Evolutionary conservation across 768 basidiomycete genomes (phyloP).

Genomic region (Butyriboletus loyo): DNA sequence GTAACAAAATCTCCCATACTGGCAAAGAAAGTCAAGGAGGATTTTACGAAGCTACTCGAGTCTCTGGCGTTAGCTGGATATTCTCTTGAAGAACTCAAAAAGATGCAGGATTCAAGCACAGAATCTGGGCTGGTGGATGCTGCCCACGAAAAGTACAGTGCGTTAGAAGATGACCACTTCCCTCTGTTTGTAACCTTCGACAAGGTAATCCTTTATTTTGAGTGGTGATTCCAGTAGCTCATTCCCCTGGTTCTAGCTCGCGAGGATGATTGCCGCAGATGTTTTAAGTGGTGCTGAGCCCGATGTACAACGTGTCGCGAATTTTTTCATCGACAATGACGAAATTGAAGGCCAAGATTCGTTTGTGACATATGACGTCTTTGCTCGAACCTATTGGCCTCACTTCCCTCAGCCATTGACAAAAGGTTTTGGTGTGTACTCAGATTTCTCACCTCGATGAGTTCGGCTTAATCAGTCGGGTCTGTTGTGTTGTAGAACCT

Average conservation of each 20-base stretch:
- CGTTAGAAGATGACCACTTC: constrained; percentile 57
- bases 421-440: constrained; percentile 49
- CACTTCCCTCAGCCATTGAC: constrained; percentile 50
- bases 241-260: constrained; percentile 15
- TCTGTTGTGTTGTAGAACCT: constrained; percentile 45
- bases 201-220: constrained; percentile 37
- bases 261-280: constrained; percentile 27
- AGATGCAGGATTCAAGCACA: constrained; percentile 19
- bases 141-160: constrained; percentile 45
- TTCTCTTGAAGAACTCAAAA: constrained; percentile 39
- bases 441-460: not conserved
- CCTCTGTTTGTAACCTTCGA: constrained; percentile 71
- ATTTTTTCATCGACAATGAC: constrained; percentile 12
- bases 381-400: constrained; percentile 55
- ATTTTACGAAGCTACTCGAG: constrained; percentile 51
- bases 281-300: constrained; percentile 7
- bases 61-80: constrained; percentile 39
- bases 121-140: constrained; percentile 33
- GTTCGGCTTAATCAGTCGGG: not conserved
- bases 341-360: constrained; percentile 19
- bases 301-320: constrained; percentile 1
- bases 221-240: not conserved
- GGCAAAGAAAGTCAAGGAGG: constrained; percentile 67
- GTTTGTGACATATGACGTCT: constrained; percentile 46
- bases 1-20: constrained; percentile 68